Evolutionary conservation across 1,284 basidiomycete species (phyloP).

Genomic region (Mycena sp.): DNA sequence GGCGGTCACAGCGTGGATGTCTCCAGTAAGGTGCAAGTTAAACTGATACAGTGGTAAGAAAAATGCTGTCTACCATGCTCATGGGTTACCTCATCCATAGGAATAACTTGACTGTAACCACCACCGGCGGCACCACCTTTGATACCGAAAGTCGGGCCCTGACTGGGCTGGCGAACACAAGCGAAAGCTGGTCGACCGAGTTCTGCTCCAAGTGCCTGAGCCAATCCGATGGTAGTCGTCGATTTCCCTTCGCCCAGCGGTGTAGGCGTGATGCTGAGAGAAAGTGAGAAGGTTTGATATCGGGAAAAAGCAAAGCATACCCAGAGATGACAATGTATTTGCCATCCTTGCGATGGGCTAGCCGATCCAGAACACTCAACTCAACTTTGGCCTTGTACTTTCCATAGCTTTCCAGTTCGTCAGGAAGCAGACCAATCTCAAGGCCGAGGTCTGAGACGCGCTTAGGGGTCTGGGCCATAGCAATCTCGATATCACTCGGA

Average conservation of each 20-base stretch:
- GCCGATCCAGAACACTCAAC: constrained; percentile 86
- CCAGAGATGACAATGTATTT: constrained; percentile 98
- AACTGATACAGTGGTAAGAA: constrained; percentile 60
- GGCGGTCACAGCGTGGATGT: constrained; percentile 97
- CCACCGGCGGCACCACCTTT: constrained; percentile 99
- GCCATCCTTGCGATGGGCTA: constrained; percentile 89
- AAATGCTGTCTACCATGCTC: background rate
- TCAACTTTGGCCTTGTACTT: constrained; percentile 98
- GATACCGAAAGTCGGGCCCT: constrained; percentile 99
- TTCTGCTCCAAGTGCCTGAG: constrained; percentile 96
- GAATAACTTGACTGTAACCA: constrained; percentile 98
- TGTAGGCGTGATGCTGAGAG: constrained; percentile 91
- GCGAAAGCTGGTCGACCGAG: constrained; percentile 94
- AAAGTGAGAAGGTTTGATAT: constrained; percentile 5
- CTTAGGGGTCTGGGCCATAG: constrained; percentile 95
- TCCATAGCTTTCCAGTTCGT: constrained; percentile 95
- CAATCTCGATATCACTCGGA: constrained; percentile 96
- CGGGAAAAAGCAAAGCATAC: constrained; percentile 48
- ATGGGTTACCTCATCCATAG: constrained; percentile 90
- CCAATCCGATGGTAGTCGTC: constrained; percentile 97
- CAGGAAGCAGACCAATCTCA: constrained; percentile 89
- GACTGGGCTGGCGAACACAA: constrained; percentile 98
- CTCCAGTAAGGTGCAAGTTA: constrained; percentile 96
- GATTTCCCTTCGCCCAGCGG: constrained; percentile 99
- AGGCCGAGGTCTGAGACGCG: constrained; percentile 84